Evolutionary conservation across 2,329 filamentous ascomycete genomes (phyloP), one percentile per base, ranked within the genome.

Genomic region (Pseudocercospora musae): DNA sequence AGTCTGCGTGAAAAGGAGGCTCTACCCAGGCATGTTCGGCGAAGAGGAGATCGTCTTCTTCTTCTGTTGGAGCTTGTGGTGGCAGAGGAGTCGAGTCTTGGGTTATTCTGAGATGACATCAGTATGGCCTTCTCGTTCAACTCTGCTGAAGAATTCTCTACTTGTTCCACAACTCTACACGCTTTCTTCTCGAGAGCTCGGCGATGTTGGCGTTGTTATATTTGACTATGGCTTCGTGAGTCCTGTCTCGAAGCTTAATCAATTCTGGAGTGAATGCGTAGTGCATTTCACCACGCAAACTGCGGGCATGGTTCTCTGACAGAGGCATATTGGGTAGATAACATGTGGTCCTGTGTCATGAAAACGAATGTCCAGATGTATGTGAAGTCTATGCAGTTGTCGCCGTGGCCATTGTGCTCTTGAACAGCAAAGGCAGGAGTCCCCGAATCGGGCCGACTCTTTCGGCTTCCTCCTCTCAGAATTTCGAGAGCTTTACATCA

Each of bases 241-340:
- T 91, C 13, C 86, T 81, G n/a, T 78, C 77, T 18, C 91, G 84
- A 42, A 83, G 87, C 0, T 82, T 85, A 1, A 84, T 76, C 3
- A 95, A 85, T 33, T 89, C 84, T 0, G 90, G 88, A 0, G 85
- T 85, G 71, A 93, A 93, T 46, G 89, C 86, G 69, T 87, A 84
- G 75, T 92, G 93, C 10, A 94, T 82, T 73, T 94, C 72, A 25
- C 75, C 75, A n/a, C 70, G 66, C 3, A 74, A 66, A 9, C 66
- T 57, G 21, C 75, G 71, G 15, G 69, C 66, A 56, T 70, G 71
- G 66, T 76, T 76, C 54, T 76, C 74, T 13, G 74, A 74, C 15
- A 37, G 52, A 10, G 52, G 52, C 52, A 70, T 70, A 2, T 57
- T 56, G 57, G 5, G 18, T 23, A 27, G 11, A 20, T 4, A 18